Base-by-base conservation (phyloP, 495 filamentous ascomycete genomes). In the Copromyces sp. region DNA sequence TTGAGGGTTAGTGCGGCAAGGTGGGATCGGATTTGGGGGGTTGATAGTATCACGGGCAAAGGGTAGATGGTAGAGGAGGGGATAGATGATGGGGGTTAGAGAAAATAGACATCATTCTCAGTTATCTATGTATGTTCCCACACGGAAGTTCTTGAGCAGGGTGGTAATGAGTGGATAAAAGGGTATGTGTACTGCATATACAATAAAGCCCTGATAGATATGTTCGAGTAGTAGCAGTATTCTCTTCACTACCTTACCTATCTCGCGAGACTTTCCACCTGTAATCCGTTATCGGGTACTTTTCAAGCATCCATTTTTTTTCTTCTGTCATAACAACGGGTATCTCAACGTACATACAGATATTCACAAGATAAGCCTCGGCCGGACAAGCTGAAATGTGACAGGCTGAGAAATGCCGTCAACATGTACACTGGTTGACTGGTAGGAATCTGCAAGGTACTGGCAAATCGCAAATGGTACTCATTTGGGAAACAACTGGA, bases 21-120 rank as follows among this genome's bases (percentile, higher is more conserved):
- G 39, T 92, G 90, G 90, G 81, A 82, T 17, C 81, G 87, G 76
- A 88, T 92, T 42, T 92, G 90, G 90, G 87, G 82, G 2, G 24
- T 61, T 61, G 29, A 61, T n/a, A n/a, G n/a, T n/a, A n/a, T n/a
- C n/a, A n/a, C n/a, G n/a, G n/a, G n/a, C n/a, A n/a, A n/a, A n/a
- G n/a, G n/a, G n/a, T n/a, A n/a, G n/a, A n/a, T 47, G n/a, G 44
- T 20, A 17, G 44, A 47, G n/a, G 44, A 9, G n/a, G 44, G 20
- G n/a, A 20, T 47, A n/a, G n/a, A n/a, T n/a, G n/a, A n/a, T n/a
- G n/a, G n/a, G n/a, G n/a, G n/a, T n/a, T n/a, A 24, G n/a, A 47
- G n/a, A 47, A 45, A 45, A 45, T 24, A 24, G 24, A 24, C 24
- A 24, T 24, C 24, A 24, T 24, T 24, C 24, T 24, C 24, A 24